Evolutionary conservation across 495 filamentous ascomycete genomes (phyloP), one percentile per base, ranked within the genome.

Genomic region (Talaromyces thailandensis): DNA sequence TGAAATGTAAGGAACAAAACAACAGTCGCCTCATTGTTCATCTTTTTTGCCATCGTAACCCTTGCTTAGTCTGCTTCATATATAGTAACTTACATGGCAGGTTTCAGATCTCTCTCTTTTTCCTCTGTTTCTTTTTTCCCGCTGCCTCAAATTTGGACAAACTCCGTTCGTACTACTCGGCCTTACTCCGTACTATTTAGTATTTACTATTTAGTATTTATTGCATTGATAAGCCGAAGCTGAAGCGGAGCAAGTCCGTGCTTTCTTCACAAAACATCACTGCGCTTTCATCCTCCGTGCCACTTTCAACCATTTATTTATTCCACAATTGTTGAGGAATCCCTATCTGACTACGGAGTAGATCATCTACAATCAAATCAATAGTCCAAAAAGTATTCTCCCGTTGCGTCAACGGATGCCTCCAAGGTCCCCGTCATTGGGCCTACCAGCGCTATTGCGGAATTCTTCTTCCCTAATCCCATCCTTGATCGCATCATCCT

Each of bases 371-470:
- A n/a, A n/a, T n/a, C n/a, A n/a, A n/a, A n/a, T n/a, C n/a, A n/a
- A n/a, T n/a, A n/a, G n/a, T n/a, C n/a, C n/a, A n/a, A 37, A 9
- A 35, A 8, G 31, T 21, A 18, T 7, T 21, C 37, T 31, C 32
- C 59, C 58, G 43, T 61, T 61, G 59, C 59, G 45, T 52, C 59
- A 28, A 32, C 72, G 73, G 57, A 78, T 77, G 76, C 70, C 67
- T 73, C 68, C 74, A 79, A 78, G 76, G 76, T 79, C 69, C 75
- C 69, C 71, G 64, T 63, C 64, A 67, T 26, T 67, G 64, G 65
- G 65, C 64, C 69, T 65, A 23, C 56, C 28, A 18, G 56, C 32
- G 35, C 59, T 65, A 16, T 40, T 40, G 68, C 69, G 72, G 72
- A 73, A 70, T 67, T 63, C 70, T 23, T 52, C 51, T 7, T 40